Conservation (phyloP, 345 rosid species). For the Salix caprea region DNA sequence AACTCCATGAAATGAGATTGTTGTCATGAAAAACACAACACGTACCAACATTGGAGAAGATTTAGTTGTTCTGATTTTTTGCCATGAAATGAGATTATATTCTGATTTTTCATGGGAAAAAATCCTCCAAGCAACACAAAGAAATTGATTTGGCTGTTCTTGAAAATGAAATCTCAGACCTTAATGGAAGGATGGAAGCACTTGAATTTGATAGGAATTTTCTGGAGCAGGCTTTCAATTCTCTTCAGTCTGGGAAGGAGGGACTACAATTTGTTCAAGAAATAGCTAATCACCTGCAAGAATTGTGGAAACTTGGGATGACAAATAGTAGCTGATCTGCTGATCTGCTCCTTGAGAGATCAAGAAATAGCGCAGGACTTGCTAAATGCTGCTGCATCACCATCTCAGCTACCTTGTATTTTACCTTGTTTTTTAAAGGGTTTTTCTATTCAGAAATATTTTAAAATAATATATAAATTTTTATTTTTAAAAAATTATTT, state of each 20-base stretch:
- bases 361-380: too few relatives aligned
- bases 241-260: constrained; percentile 39
- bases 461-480: too few relatives aligned
- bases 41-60: neutral
- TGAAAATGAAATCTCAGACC: constrained; percentile 41
- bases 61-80: constrained; percentile 11
- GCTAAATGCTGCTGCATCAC: too few relatives aligned
- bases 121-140: neutral
- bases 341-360: constrained; percentile 19
- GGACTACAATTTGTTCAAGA: constrained; percentile 39
- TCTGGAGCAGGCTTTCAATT: constrained; percentile 36
- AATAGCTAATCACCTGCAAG: constrained; percentile 43
- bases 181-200: constrained; percentile 48
- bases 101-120: constrained; percentile 3
- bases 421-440: too few relatives aligned
- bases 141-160: constrained; percentile 28
- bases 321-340: constrained; percentile 20
- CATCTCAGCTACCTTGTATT: too few relatives aligned
- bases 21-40: too few relatives aligned
- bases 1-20: too few relatives aligned
- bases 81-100: too few relatives aligned
- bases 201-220: constrained; percentile 43
- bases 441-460: too few relatives aligned
- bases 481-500: too few relatives aligned
- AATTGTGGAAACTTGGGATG: constrained; percentile 25